Evolutionary conservation across 192 early-diverging fungal genomes (phyloP).

Genomic region (Backusella luteola): DNA sequence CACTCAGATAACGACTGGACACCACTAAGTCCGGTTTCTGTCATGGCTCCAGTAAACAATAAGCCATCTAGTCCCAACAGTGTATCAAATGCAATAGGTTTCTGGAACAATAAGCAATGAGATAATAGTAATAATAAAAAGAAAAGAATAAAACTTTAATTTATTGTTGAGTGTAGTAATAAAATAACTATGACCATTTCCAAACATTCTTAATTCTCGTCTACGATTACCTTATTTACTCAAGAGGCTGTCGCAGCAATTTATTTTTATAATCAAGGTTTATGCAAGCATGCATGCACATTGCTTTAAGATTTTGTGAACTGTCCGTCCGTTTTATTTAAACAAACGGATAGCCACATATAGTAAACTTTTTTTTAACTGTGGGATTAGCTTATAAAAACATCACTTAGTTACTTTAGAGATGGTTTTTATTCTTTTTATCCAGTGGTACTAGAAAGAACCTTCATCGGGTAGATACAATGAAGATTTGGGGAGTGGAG

Average conservation of each 20-base stretch:
- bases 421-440: too few species aligned
- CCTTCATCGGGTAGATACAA: too few species aligned
- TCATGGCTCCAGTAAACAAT: background rate
- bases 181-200: background rate
- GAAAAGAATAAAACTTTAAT: background rate
- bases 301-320: too few species aligned
- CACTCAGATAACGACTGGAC: conserved; percentile 19
- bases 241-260: background rate
- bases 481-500: too few species aligned
- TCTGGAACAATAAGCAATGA: conserved; percentile 21
- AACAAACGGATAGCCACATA: too few species aligned
- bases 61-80: background rate
- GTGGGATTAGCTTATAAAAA: too few species aligned
- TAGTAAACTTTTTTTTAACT: too few species aligned
- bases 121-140: background rate
- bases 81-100: conserved; percentile 16
- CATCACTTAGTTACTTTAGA: too few species aligned
- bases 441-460: too few species aligned
- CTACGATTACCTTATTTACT: background rate
- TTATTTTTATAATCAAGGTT: background rate
- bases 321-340: too few species aligned
- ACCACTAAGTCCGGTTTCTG: conserved; percentile 16
- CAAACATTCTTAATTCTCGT: background rate
- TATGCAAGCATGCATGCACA: too few species aligned
- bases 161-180: background rate